These are phyloP conservation scores for Talaromyces sp. DNA, from an alignment of 2,329 filamentous ascomycete genomes.

Conservation along the genomic window DNA sequence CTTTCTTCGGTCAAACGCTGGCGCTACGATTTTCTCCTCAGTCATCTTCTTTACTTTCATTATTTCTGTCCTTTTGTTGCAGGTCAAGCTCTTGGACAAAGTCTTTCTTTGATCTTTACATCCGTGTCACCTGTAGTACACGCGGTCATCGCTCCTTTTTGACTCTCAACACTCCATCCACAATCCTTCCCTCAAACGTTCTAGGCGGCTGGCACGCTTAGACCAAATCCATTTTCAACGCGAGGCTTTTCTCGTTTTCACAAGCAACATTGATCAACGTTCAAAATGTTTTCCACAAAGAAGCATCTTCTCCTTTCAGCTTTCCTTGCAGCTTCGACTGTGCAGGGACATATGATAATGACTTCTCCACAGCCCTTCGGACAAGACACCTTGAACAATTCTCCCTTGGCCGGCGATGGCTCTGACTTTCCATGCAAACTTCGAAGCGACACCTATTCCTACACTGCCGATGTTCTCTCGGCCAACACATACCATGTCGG, in stretches of 20 bases:
- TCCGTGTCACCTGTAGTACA: conserved; percentile 8
- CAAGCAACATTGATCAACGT: neutral
- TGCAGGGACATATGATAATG: conserved; percentile 75
- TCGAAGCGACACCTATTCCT: conserved; percentile 27
- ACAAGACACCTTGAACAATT: conserved; percentile 53
- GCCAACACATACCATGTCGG: conserved; percentile 64
- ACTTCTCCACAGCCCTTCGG: conserved; percentile 63
- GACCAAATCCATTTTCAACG: neutral
- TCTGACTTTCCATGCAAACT: conserved; percentile 81
- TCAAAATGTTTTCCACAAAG: conserved; percentile 4
- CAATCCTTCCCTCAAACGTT: neutral
- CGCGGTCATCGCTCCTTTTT: neutral
- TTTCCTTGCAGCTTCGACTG: conserved; percentile 53
- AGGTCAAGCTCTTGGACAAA: conserved; percentile 6
- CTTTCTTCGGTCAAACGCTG: neutral
- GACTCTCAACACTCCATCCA: neutral
- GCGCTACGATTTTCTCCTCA: neutral
- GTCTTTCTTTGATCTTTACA: neutral
- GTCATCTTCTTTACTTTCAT: neutral
- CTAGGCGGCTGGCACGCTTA: conserved; percentile 7
- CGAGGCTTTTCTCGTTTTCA: neutral
- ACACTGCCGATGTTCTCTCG: conserved; percentile 21
- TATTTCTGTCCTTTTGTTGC: conserved; percentile 1
- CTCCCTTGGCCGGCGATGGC: conserved; percentile 60
- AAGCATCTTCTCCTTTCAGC: conserved; percentile 36